Evolutionary conservation across 495 filamentous ascomycete genomes (phyloP), one percentile per base, ranked within the genome.

Genomic region (Pseudomonodictys pantanalensis): DNA sequence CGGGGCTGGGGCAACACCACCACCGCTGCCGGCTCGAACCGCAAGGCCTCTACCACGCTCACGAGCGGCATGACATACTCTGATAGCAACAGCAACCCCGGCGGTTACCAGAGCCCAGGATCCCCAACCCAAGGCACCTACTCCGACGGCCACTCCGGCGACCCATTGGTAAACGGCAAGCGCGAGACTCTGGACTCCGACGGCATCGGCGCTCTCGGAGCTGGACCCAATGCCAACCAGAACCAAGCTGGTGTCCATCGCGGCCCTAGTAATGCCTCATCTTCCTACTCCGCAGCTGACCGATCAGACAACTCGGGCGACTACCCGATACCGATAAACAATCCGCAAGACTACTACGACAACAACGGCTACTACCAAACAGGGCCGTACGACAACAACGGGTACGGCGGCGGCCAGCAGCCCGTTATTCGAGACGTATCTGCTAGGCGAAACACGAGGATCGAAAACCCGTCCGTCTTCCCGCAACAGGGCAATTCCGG

Each of bases 201-300:
- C 38, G 67, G 69, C 45, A 68, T 90, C 62, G 87, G 83, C 26
- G 87, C 86, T 46, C 84, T 95, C 70, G 92, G 90, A 22, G 78
- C 80, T 8, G 82, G 72, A 26, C 90, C 90, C 0, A 73, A 77
- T 3, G 81, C 86, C 11, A 79, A 80, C 32, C 83, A 79, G 25
- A 88, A 86, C 73, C 79, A 82, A 39, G 73, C 73, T 23, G 86
- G 87, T 64, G 87, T 97, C 28, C 88, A 88, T 61, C 88, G 93
- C 33, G 93, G 93, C 1, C 87, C 92, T 12, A 96, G 91, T 1
- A 98, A 98, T 73, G 93, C 93, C 18, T 98, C 93, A 1, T 97
- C 93, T 0, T 90, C 89, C 9, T 98, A 98, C 72, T 97, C 92
- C 30, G 84, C 84, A 11, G 88, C 81, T 10, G 85, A 86, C 41